Percentiles rank a stretch among this genome's conserved stretches.
Conservation (phyloP, 148 eudicot species). For the Amaranthus palmeri region DNA sequence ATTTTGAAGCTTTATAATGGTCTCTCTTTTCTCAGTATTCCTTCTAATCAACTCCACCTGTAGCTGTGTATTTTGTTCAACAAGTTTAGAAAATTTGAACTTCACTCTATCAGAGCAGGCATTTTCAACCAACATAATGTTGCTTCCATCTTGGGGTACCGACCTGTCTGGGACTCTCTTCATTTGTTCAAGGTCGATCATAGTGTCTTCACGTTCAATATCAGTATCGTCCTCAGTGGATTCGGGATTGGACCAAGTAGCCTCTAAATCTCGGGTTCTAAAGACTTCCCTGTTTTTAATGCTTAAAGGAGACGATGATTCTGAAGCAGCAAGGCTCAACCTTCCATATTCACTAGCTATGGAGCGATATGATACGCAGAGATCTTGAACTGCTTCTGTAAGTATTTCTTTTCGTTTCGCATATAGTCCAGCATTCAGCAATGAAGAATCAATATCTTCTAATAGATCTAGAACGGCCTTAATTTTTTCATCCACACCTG, state of each 20-base stretch:
- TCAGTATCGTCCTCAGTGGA: constrained; percentile 26
- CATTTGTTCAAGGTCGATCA: background rate
- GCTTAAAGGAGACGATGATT: constrained; percentile 1
- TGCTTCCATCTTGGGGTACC: background rate
- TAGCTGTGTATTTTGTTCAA: constrained; percentile 20
- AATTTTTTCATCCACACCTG: constrained; percentile 27
- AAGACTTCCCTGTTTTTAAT: background rate
- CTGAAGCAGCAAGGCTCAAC: constrained; percentile 8
- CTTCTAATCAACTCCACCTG: constrained; percentile 29
- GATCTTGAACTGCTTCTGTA: constrained; percentile 11
- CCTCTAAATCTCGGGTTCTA: constrained; percentile 16
- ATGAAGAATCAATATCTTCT: constrained; percentile 11
- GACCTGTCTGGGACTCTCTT: background rate
- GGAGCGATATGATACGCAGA: constrained; percentile 21
- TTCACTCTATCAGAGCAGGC: constrained; percentile 7
- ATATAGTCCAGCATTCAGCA: background rate
- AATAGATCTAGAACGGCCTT: constrained; percentile 15
- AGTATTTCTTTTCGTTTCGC: constrained; percentile 12
- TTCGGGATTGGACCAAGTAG: constrained; percentile 18
- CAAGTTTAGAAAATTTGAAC: constrained; percentile 13
- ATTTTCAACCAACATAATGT: background rate
- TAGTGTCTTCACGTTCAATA: constrained; percentile 4
- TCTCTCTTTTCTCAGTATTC: constrained; percentile 32
- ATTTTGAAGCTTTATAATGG: constrained; percentile 23
- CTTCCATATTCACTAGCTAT: constrained; percentile 19